Base-by-base conservation (phyloP, 345 rosid genomes). In the Arabis alpina region DNA sequence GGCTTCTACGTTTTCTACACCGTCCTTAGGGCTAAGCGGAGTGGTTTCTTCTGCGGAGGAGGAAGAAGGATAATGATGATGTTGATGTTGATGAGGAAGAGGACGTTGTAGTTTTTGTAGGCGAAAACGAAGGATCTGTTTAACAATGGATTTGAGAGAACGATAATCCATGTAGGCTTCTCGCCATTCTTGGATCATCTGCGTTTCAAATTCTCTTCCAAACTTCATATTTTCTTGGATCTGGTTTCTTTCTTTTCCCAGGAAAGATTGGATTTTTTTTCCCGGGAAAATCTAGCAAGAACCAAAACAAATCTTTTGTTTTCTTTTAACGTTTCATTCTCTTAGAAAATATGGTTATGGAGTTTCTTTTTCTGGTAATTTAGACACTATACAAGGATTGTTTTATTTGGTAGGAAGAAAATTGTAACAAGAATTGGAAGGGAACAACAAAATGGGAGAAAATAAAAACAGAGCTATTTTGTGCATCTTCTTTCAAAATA, bases 101-200 rank as follows among this genome's bases (percentile, higher is more conserved):
- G 65, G 70, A 10, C 53, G 75, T 60, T 61, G 57, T 56, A 60
- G 63, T 57, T 68, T 65, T 40, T 64, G 75, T n/a, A n/a, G 65
- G 52, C 27, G 77, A 66, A 41, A 65, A 44, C 43, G 71, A 39
- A 77, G 63, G 10, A 86, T 43, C 0, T 81, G 85, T 80, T 88
- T 88, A 63, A 91, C 69, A 9, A 84, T 27, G 6, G 67, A 23
- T 66, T 91, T 91, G 34, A 91, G 83, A 43, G 66, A 25, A 58
- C 76, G 88, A 82, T 91, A 91, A 56, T 91, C 87, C 93, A 91
- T 82, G 77, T 89, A 91, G 43, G 96, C 97, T 44, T 83, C 86
- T 44, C 80, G 80, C 97, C 97, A 91, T 83, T 91, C 97, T 15
- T 74, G 93, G 72, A 89, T 91, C 93, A 87, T 75, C 45, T 91